Conservation (phyloP, 2,329 filamentous ascomycete genomes). For the Trichoderma koningiopsis region DNA sequence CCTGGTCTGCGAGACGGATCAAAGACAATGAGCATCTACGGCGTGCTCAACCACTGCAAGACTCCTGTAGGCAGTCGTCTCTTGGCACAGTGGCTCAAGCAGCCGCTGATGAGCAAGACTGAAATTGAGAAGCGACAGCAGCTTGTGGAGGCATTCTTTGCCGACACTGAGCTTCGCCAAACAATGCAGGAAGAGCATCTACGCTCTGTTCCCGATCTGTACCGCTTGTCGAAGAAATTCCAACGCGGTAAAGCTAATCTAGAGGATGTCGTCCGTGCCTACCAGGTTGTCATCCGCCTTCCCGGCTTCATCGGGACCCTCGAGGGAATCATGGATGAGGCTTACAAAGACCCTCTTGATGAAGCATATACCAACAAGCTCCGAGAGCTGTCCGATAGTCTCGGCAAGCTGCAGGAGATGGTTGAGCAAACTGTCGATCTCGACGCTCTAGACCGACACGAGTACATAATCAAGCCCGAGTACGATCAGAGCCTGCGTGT, state of each 20-base stretch:
- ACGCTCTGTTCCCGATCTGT: conserved; percentile 89
- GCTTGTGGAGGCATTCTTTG: conserved; percentile 91
- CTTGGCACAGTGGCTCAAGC: conserved; percentile 94
- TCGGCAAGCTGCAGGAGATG: conserved; percentile 92
- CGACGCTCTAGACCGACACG: conserved; percentile 91
- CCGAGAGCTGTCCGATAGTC: conserved; percentile 71
- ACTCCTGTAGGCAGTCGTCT: conserved; percentile 89
- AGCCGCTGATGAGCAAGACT: conserved; percentile 86
- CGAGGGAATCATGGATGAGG: conserved; percentile 92
- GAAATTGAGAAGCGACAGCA: conserved; percentile 93
- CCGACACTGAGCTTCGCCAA: conserved; percentile 89
- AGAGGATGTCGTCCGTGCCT: conserved; percentile 93
- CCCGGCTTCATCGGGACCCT: conserved; percentile 88
- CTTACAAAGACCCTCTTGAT: conserved; percentile 85
- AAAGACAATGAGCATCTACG: conserved; percentile 97
- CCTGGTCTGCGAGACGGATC: conserved; percentile 89
- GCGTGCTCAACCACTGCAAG: conserved; percentile 95
- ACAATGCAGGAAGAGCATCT: conserved; percentile 97
- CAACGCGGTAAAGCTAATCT: conserved; percentile 88
- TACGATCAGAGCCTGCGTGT: conserved; percentile 86
- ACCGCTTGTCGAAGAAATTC: conserved; percentile 90
- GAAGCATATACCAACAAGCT: conserved; percentile 84
- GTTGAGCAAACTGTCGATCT: conserved; percentile 97
- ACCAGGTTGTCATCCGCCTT: conserved; percentile 89
- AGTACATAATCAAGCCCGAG: conserved; percentile 98